These are phyloP conservation scores for Ephemerocybe angulata DNA, from an alignment of 768 basidiomycete species.

Conservation along the genomic window DNA sequence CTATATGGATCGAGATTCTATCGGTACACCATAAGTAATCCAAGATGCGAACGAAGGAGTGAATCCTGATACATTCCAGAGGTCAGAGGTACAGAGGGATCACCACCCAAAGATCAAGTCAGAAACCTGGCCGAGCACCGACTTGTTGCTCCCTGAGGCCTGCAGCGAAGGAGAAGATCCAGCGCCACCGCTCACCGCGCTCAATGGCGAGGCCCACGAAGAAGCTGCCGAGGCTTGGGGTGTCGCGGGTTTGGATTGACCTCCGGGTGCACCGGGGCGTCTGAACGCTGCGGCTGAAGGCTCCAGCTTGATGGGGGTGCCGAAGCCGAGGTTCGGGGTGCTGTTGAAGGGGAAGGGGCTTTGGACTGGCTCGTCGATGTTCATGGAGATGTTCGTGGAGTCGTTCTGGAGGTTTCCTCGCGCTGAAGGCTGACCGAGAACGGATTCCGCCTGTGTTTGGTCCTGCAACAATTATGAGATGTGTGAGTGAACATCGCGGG, in stretches of 20 bases:
- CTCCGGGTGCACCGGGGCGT: conserved; percentile 36
- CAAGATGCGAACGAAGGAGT: no score
- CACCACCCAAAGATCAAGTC: conserved; percentile 85
- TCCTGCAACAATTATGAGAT: conserved; percentile 41
- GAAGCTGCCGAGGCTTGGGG: conserved; percentile 16
- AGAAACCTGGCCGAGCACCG: conserved; percentile 68
- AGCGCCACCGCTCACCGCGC: conserved; percentile 5
- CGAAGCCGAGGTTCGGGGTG: conserved; percentile 49
- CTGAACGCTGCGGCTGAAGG: conserved; percentile 73
- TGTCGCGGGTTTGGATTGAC: conserved; percentile 25
- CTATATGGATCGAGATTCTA: no score
- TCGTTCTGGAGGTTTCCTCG: conserved; percentile 24
- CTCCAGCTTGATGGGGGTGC: conserved; percentile 69
- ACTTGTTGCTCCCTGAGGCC: conserved; percentile 46
- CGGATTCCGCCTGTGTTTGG: conserved; percentile 50
- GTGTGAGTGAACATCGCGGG: conserved; percentile 5
- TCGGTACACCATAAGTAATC: no score
- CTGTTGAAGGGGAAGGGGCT: conserved; percentile 17
- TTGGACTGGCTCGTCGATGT: conserved; percentile 37
- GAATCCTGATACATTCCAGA: no score
- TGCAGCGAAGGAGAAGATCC: conserved; percentile 18
- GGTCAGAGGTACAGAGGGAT: neutral
- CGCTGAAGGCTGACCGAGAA: conserved; percentile 40
- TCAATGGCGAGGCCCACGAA: neutral
- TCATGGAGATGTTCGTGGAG: conserved; percentile 38